These are phyloP conservation scores for Phytophthora aleatoria DNA, from an alignment of 352 stramenopile species.

Conservation along the genomic window DNA sequence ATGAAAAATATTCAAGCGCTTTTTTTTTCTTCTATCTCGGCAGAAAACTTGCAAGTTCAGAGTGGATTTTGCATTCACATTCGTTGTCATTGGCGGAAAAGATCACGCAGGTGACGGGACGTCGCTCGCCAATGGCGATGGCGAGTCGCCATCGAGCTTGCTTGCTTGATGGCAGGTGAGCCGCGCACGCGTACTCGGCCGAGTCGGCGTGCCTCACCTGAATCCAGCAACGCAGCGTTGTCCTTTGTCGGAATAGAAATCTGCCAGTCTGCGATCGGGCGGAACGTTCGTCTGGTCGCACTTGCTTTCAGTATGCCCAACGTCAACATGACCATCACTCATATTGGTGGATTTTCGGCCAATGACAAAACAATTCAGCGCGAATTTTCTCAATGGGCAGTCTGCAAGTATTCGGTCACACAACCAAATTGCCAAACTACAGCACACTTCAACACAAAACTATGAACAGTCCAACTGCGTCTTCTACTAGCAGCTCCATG, in stretches of 20 bases:
- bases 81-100: slow-evolving; percentile 14
- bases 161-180: slow-evolving; percentile 11
- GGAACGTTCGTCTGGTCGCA: slow-evolving; percentile 26
- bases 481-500: slow-evolving; percentile 24
- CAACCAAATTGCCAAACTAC: slow-evolving; percentile 16
- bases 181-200: neutral
- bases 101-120: slow-evolving; percentile 4
- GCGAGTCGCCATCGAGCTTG: neutral
- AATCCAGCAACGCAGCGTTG: slow-evolving; percentile 6
- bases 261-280: slow-evolving; percentile 8
- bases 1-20: slow-evolving; percentile 12
- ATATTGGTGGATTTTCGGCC: slow-evolving; percentile 12
- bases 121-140: neutral
- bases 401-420: slow-evolving; percentile 5
- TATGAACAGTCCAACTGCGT: slow-evolving; percentile 32
- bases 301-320: slow-evolving; percentile 5
- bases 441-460: slow-evolving; percentile 18
- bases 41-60: slow-evolving; percentile 5
- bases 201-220: neutral
- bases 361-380: slow-evolving; percentile 10
- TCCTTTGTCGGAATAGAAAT: slow-evolving; percentile 4
- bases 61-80: slow-evolving; percentile 28
- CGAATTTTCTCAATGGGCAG: slow-evolving; percentile 28
- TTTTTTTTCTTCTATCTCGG: neutral
- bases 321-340: slow-evolving; percentile 22